These are phyloP conservation scores for Orobanche coerulescens DNA, from an alignment of 257 asterid genomes.

Conservation along the genomic window DNA sequence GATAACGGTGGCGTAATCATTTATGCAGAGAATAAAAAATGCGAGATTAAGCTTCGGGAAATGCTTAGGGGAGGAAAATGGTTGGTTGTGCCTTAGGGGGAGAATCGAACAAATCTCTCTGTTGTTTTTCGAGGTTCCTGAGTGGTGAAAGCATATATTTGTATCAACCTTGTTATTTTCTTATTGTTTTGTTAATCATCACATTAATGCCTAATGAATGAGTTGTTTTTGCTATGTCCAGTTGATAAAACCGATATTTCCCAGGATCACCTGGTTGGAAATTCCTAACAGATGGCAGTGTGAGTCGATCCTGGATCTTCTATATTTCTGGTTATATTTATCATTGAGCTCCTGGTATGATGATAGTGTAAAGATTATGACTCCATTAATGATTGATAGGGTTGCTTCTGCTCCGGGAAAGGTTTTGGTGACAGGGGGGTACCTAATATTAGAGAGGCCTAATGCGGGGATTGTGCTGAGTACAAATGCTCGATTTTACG, in stretches of 20 bases:
- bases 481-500: constrained; percentile 92
- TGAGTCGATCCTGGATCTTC: constrained; percentile 28
- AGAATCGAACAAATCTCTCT: background rate
- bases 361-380: constrained; percentile 19
- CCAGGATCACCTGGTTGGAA: constrained; percentile 9
- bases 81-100: too few relatives aligned
- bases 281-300: constrained; percentile 42
- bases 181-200: background rate
- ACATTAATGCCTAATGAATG: background rate
- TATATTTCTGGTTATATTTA: background rate
- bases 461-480: constrained; percentile 95
- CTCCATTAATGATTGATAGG: constrained; percentile 35
- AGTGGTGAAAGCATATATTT: background rate
- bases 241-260: constrained; percentile 13
- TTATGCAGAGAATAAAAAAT: background rate
- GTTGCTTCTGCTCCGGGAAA: constrained; percentile 99
- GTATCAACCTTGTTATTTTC: background rate
- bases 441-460: constrained; percentile 92
- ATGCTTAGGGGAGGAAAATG: background rate
- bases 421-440: constrained; percentile 97
- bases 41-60: background rate
- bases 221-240: constrained; percentile 21
- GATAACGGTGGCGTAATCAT: background rate
- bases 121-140: constrained; percentile 8
- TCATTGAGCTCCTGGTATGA: constrained; percentile 2